A percentile compares a stretch with the other conserved stretches of the same genome.
Conservation (phyloP, 768 basidiomycete species). For the Cubamyces lactineus region DNA sequence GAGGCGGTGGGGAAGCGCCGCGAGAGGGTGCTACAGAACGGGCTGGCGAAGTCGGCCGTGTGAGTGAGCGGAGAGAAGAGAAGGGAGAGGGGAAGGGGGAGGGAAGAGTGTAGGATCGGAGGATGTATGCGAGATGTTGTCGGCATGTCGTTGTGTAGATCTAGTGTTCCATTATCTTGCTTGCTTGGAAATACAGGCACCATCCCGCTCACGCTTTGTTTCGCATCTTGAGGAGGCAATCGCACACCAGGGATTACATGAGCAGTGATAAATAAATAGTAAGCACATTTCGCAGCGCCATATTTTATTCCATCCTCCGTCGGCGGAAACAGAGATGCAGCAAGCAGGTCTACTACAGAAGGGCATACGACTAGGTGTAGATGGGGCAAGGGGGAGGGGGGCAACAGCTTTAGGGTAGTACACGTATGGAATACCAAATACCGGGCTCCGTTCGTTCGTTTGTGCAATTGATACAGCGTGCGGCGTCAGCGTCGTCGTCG, state of each 20-base stretch:
- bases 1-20: constrained; percentile 51
- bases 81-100: too few relatives aligned
- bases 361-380: constrained; percentile 5
- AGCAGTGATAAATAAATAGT: not conserved
- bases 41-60: constrained; percentile 33
- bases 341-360: constrained; percentile 1
- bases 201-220: not conserved
- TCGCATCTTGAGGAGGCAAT: not conserved
- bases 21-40: constrained; percentile 43
- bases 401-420: not conserved
- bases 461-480: not conserved
- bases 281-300: not conserved
- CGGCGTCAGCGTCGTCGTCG: not conserved
- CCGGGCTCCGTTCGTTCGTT: constrained; percentile 6
- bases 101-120: not conserved
- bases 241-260: not conserved
- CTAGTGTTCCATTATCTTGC: not conserved
- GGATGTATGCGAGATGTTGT: not conserved
- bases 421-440: constrained; percentile 6
- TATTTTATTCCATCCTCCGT: constrained; percentile 21
- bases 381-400: too few relatives aligned
- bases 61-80: not conserved
- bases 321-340: constrained; percentile 9
- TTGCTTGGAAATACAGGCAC: not conserved
- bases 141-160: not conserved